Percentiles rank a stretch among this genome's conserved stretches.
Evolutionary conservation across 768 basidiomycete genomes (phyloP).

Genomic region (Lactifluus echinatus): DNA sequence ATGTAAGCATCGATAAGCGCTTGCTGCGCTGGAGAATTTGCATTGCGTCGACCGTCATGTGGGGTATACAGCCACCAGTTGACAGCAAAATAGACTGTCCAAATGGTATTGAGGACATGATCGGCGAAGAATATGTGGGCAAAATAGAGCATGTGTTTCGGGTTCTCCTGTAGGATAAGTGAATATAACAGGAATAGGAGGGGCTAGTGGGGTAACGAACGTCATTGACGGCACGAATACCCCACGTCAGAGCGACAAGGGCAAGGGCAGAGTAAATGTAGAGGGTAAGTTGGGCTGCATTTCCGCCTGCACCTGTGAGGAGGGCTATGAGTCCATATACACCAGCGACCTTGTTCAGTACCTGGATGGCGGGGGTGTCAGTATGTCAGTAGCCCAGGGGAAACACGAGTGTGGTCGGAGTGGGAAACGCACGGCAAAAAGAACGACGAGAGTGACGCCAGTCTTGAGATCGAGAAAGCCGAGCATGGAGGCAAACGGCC

Average conservation of each 20-base stretch:
- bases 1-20: slow-evolving; percentile 58
- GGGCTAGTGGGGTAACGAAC: slow-evolving; percentile 39
- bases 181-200: slow-evolving; percentile 2
- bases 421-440: slow-evolving; percentile 71
- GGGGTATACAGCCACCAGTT: slow-evolving; percentile 88
- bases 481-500: slow-evolving; percentile 76
- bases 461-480: slow-evolving; percentile 91
- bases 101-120: slow-evolving; percentile 81
- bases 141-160: slow-evolving; percentile 76
- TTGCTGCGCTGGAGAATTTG: slow-evolving; percentile 83
- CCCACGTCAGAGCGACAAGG: slow-evolving; percentile 78
- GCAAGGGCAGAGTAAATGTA: slow-evolving; percentile 89
- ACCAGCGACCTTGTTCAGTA: slow-evolving; percentile 96
- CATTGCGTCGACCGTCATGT: slow-evolving; percentile 77
- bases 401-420: slow-evolving; percentile 16
- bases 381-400: slow-evolving; percentile 8
- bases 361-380: slow-evolving; percentile 31
- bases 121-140: slow-evolving; percentile 90
- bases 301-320: slow-evolving; percentile 83
- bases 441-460: slow-evolving; percentile 77
- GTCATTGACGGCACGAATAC: slow-evolving; percentile 73
- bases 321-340: slow-evolving; percentile 93
- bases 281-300: slow-evolving; percentile 84
- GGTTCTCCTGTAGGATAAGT: slow-evolving; percentile 87
- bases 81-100: slow-evolving; percentile 88